Evolutionary conservation across 108 stramenopile species (phyloP), one percentile per base, ranked within the genome.

Genomic region (Cyclotella cryptica): DNA sequence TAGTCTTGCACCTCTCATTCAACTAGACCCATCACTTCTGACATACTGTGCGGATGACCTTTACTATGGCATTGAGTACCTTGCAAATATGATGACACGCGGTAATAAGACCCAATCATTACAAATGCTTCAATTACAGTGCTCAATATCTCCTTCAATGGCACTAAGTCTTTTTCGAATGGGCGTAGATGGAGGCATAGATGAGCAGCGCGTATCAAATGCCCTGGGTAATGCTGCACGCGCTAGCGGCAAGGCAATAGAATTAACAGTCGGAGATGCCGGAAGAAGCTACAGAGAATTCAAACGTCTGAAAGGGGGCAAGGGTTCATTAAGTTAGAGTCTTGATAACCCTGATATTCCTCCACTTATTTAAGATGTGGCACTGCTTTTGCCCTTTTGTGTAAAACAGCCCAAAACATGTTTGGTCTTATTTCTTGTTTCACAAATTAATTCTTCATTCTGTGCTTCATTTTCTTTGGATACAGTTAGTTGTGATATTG

Each of bases 1-100:
- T 17, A 68, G 26, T 18, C 53, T 64, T 0, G 35, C 66, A 10
- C 18, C 51, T 51, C 39, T 80, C 19, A 49, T 80, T 22, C 71
- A 72, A 49, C 42, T 52, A 46, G 79, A 80, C 24, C 79, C 79
- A 30, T 66, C 67, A 30, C 64, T 80, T n/a, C 58, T 80, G 39
- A 80, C 79, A n/a, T 80, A 73, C 45, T 59, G 46, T 19, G 67
- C 49, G 12, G 52, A 73, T 73, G 72, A 80, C 40, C 72, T 80
- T 17, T 41, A 62, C 8, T 66, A 80, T 41, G 72, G 72, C 3
- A 43, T 80, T 10, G 57, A 66, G 41, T 80, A 73, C 39, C 66
- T 80, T 15, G 53, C 79, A 21, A 80, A 73, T 49, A 80, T 80
- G 79, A 80, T 80, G 79, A 58, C 66, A 45, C 52, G 71, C 5